Base-by-base conservation (phyloP, 140 eudicot genomes). In the Ambrosia hybrid region DNA sequence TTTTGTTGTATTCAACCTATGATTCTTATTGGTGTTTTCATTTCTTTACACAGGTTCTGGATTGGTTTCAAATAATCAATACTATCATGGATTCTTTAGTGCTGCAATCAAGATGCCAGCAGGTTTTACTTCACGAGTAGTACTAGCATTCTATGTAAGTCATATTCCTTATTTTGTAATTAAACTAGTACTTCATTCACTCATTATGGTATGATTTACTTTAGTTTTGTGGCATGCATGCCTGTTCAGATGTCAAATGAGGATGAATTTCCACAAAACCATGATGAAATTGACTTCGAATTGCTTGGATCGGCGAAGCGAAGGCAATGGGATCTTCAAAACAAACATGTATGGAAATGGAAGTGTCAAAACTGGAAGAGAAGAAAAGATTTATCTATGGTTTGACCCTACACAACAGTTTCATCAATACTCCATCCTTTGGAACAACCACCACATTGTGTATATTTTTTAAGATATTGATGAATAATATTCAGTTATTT, bases 381-480 rank as follows among this genome's bases (percentile, higher is more conserved):
- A 21, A 21, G 26, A 21, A 21, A 21, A 21, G 26, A 21, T 21
- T 21, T 21, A 21, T 21, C 26, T 21, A 21, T 21, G 26, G 26
- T 21, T 21, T 21, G 26, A 21, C 1, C 26, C 26, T 21, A 21
- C 26, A 21, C 26, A 21, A 21, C 26, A 21, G 26, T 21, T 21
- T 21, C 26, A 21, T 21, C 86, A 88, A 53, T 91, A 88, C 75
- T 82, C 84, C 86, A 91, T 91, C 49, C 81, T 91, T n/a, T 91
- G 97, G 97, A 91, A 91, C 86, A 83, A 30, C 57, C 89, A 91
- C 75, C 97, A 91, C 76, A 88, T 84, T 65, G 89, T 91, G 97
- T 91, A 86, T 86, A 91, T 38, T 70, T 10, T 15, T 38, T 53
- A 12, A 21, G 26, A 21, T 21, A 21, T 1, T 21, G 26, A 21